Evolutionary conservation across 2,329 filamentous ascomycete genomes (phyloP).

Genomic region (Aulographum hederae): DNA sequence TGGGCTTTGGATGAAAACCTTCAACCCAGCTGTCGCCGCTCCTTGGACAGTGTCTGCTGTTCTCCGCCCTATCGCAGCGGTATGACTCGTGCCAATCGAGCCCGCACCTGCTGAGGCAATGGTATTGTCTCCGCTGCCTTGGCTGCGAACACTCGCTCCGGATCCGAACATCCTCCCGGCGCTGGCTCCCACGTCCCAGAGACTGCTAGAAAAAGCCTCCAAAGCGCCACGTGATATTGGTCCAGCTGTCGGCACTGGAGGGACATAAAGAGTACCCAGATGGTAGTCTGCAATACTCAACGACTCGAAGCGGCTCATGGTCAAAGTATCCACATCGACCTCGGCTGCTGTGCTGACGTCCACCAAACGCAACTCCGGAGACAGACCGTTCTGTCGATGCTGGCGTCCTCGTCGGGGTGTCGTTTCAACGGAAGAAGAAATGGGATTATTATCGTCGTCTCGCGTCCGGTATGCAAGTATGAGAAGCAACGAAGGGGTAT

Average conservation of each 20-base stretch:
- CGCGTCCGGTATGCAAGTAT: constrained; percentile 79
- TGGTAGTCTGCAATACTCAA: constrained; percentile 86
- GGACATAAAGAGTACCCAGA: constrained; percentile 63
- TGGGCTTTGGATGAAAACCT: constrained; percentile 90
- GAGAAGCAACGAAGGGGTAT: constrained; percentile 78
- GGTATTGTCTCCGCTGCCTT: constrained; percentile 19
- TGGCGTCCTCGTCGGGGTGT: constrained; percentile 47
- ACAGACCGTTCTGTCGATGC: constrained; percentile 59
- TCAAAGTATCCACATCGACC: constrained; percentile 71
- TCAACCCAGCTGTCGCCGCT: constrained; percentile 38
- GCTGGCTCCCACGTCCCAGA: constrained; percentile 75
- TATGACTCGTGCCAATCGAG: constrained; percentile 11
- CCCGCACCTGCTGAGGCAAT: constrained; percentile 16
- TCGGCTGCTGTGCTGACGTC: constrained; percentile 70
- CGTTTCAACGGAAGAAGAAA: constrained; percentile 30
- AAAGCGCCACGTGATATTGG: constrained; percentile 54
- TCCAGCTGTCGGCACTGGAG: constrained; percentile 40
- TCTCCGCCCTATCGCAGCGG: too few relatives aligned
- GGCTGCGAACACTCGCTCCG: constrained; percentile 50
- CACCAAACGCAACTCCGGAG: constrained; percentile 80
- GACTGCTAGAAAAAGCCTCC: constrained; percentile 56
- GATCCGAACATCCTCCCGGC: constrained; percentile 77
- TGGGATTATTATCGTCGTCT: constrained; percentile 45
- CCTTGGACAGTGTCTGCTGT: constrained; percentile 26
- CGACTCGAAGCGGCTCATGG: constrained; percentile 70